These are phyloP conservation scores for Fusarium sp. DNA, from an alignment of 2,329 filamentous ascomycete species.

Conservation along the genomic window DNA sequence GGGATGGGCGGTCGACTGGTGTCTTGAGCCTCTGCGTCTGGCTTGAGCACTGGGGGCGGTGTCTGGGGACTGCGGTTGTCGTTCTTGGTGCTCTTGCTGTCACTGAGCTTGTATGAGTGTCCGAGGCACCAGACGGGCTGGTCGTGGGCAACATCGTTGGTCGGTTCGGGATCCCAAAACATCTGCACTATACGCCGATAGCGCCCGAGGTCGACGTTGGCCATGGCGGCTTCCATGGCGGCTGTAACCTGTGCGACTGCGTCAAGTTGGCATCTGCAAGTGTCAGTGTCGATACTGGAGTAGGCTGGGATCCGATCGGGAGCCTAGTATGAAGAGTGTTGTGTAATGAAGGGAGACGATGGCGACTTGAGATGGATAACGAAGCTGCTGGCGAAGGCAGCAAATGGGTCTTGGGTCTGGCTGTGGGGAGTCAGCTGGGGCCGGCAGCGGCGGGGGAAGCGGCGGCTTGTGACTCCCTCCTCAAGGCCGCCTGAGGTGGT, in stretches of 20 bases:
- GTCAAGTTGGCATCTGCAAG: constrained; percentile 29
- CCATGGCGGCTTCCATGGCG: constrained; percentile 54
- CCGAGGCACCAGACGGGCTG: constrained; percentile 87
- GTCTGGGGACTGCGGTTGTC: constrained; percentile 36
- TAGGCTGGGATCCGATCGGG: background rate
- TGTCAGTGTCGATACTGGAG: background rate
- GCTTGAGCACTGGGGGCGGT: constrained; percentile 36
- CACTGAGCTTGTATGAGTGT: constrained; percentile 60
- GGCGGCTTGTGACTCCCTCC: constrained; percentile 38
- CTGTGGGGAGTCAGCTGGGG: constrained; percentile 39
- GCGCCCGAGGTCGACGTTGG: constrained; percentile 79
- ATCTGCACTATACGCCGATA: constrained; percentile 86
- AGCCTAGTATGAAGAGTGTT: background rate
- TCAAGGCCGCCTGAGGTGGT: constrained; percentile 14
- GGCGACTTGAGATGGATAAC: constrained; percentile 11
- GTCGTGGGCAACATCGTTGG: constrained; percentile 77
- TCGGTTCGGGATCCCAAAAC: constrained; percentile 91
- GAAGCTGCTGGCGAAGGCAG: constrained; percentile 28
- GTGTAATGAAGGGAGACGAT: constrained; percentile 10
- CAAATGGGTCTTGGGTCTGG: constrained; percentile 17
- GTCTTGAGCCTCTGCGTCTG: constrained; percentile 23
- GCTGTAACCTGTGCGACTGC: constrained; percentile 1
- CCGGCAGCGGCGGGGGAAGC: constrained; percentile 25
- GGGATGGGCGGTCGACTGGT: constrained; percentile 33
- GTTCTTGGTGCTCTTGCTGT: constrained; percentile 24